Evolutionary conservation across 1,284 basidiomycete genomes (phyloP), one percentile per base, ranked within the genome.

Genomic region (Moesziomyces sp.): DNA sequence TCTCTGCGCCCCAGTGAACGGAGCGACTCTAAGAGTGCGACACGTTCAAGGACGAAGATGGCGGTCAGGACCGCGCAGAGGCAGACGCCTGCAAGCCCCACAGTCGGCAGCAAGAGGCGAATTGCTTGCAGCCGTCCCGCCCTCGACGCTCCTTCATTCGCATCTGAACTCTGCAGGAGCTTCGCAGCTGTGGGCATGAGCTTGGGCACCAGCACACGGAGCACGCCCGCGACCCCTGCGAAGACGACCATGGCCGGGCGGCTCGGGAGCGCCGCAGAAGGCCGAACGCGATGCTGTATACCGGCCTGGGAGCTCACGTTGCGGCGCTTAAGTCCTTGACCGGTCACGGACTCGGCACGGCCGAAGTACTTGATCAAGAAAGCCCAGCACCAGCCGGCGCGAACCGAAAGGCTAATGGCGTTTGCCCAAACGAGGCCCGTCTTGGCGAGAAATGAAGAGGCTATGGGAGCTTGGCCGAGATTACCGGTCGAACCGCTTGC

Each of bases 341-440:
- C 14, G 8, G 4, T 45, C 14, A 40, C 30, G 19, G 43, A 35
- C 46, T 19, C 21, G 2, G 65, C 58, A 10, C 43, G 26, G 10
- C 21, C 14, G 13, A 75, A 68, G 18, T 69, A 76, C 13, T 1
- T 8, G 5, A 60, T 10, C 10, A 71, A 3, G 46, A 72, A 79
- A 1, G 11, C 5, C 67, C 64, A 77, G 52, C 72, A 73, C 59
- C 65, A 79, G 3, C 44, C 54, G 1, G 64, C 75, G 2, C 77
- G 30, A 0, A 71, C 47, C 4, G 44, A 30, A 4, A 70, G 24
- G 43, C 65, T 73, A 14, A 72, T 23, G 8, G 52, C 62, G 19
- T 74, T 79, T 9, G 77, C 68, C 62, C 70, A 69, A 1, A 79
- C 64, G 23, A 79, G 16, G 8, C 50, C 64, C 18, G 60, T 63